These are phyloP conservation scores for Tetramitus jugosus DNA, from an alignment of 208 protist genomes.

Conservation along the genomic window DNA sequence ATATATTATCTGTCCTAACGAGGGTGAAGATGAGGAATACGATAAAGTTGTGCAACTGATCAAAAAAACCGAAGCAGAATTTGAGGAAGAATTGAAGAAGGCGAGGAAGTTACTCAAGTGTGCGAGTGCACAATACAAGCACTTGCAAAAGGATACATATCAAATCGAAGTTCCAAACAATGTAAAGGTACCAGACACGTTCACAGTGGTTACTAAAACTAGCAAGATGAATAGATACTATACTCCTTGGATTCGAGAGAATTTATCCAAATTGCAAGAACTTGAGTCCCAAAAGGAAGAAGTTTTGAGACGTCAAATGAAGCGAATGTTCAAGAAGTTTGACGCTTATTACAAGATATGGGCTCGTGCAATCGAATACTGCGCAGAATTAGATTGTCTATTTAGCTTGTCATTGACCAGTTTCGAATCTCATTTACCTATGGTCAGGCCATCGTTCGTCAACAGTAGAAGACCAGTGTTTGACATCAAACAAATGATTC, in stretches of 20 bases:
- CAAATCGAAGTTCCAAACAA: not conserved
- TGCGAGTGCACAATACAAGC: not conserved
- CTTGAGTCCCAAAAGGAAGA: not conserved
- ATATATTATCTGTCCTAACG: constrained; percentile 30
- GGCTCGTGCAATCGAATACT: not conserved
- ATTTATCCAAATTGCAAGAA: not conserved
- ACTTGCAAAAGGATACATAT: not conserved
- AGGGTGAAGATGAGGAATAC: too few species aligned
- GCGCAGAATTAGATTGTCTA: constrained; percentile 12
- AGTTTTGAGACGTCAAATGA: not conserved
- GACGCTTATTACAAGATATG: not conserved
- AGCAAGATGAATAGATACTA: not conserved
- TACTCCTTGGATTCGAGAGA: not conserved
- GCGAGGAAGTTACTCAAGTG: too few species aligned
- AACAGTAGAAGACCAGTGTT: not conserved
- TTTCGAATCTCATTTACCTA: not conserved
- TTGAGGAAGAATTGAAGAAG: too few species aligned
- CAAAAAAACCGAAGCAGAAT: too few species aligned
- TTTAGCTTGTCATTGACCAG: not conserved
- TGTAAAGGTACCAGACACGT: not conserved
- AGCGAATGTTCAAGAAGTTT: not conserved
- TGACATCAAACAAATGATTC: not conserved
- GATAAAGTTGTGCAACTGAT: too few species aligned
- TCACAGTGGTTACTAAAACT: not conserved
- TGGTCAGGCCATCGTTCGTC: not conserved